Evolutionary conservation across 108 stramenopile species (phyloP).

Genomic region (Fragilaria crotonensis): DNA sequence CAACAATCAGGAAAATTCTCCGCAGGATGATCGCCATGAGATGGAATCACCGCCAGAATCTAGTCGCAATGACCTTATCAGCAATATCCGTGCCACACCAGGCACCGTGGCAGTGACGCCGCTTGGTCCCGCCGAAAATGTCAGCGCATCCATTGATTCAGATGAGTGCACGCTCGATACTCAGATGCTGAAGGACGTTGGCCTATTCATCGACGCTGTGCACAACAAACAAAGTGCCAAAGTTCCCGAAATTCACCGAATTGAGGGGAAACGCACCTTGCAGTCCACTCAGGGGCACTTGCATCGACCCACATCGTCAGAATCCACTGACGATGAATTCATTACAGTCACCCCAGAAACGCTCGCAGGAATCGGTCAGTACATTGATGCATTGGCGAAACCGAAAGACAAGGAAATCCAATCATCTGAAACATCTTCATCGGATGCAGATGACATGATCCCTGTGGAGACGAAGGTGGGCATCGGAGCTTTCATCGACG

Average conservation of each 20-base stretch:
- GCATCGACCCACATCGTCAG: not conserved
- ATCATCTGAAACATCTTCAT: not conserved
- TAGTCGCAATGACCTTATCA: not conserved
- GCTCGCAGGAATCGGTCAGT: conserved; percentile 24
- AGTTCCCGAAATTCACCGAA: not conserved
- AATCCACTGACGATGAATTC: conserved; percentile 12
- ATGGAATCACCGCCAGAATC: not conserved
- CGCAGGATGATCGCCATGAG: not conserved
- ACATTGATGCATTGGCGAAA: conserved; percentile 21
- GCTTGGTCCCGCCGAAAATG: too few relatives aligned
- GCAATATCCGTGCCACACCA: too few relatives aligned
- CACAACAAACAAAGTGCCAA: conserved; percentile 4
- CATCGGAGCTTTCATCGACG: conserved; percentile 5
- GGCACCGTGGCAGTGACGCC: too few relatives aligned
- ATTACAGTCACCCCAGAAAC: conserved; percentile 20
- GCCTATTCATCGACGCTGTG: conserved; percentile 12
- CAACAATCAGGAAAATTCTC: not conserved
- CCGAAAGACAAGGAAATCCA: not conserved
- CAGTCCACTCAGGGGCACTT: not conserved
- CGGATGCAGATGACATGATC: not conserved
- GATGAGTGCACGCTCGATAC: not conserved
- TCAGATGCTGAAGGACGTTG: conserved; percentile 3
- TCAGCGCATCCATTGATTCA: not conserved
- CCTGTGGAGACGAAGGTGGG: not conserved
- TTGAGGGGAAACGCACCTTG: not conserved